These are phyloP conservation scores for Polygonum maritimum DNA, from an alignment of 148 eudicot species.

Conservation along the genomic window DNA sequence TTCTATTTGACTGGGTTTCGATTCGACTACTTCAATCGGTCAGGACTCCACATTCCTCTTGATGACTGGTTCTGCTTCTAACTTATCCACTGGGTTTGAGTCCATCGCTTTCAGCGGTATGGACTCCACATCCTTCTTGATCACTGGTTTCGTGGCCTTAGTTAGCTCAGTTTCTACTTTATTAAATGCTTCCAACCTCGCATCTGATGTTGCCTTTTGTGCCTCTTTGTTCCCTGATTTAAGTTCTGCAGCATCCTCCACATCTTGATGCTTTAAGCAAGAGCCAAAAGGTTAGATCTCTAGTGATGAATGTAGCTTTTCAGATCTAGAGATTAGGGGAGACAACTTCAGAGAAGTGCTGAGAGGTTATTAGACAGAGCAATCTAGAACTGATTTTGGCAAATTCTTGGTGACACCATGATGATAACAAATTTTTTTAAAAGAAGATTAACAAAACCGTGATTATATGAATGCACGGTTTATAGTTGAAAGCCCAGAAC, in stretches of 20 bases:
- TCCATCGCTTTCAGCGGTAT: conserved; percentile 15
- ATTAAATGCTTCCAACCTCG: background rate
- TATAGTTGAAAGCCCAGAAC: no score
- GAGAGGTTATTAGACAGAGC: background rate
- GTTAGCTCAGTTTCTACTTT: background rate
- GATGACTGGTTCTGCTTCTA: conserved; percentile 15
- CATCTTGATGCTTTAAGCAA: background rate
- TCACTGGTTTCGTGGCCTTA: conserved; percentile 11
- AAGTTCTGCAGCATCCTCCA: background rate
- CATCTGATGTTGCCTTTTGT: background rate
- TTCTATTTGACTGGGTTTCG: background rate
- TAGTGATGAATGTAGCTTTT: background rate
- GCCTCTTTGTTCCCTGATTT: background rate
- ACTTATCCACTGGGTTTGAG: conserved; percentile 12
- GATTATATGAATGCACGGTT: background rate
- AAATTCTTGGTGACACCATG: background rate
- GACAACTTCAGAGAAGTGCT: background rate
- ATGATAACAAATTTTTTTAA: background rate
- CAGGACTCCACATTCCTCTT: background rate
- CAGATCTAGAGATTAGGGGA: background rate
- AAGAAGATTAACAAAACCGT: background rate
- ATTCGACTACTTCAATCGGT: background rate
- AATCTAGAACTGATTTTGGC: background rate
- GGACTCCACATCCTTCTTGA: conserved; percentile 4
- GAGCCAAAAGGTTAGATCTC: background rate